These are phyloP conservation scores for Epichloe gansuensis DNA, from an alignment of 2,329 filamentous ascomycete genomes.

Conservation along the genomic window DNA sequence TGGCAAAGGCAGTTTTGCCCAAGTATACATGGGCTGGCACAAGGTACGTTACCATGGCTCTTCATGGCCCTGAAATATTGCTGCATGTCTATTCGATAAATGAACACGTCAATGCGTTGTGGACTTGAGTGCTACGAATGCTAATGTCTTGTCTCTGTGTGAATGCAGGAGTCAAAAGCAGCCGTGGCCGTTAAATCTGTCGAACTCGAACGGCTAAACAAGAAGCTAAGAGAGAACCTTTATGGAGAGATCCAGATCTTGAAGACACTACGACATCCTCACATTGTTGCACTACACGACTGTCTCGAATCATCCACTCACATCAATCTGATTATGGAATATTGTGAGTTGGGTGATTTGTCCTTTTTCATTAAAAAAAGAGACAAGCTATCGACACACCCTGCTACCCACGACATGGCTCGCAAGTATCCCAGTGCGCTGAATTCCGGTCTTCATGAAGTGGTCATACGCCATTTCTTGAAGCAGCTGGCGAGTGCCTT, in stretches of 20 bases:
- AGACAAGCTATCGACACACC: slow-evolving; percentile 64
- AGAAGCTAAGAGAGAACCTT: slow-evolving; percentile 92
- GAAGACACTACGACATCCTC: slow-evolving; percentile 83
- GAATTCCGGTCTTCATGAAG: slow-evolving; percentile 83
- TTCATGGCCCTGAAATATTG: neutral
- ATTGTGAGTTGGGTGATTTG: slow-evolving; percentile 87
- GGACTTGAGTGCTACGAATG: neutral
- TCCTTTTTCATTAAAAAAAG: slow-evolving; percentile 95
- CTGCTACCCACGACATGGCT: slow-evolving; percentile 79
- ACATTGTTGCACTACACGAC: slow-evolving; percentile 92
- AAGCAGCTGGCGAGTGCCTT: slow-evolving; percentile 90
- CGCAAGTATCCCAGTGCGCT: slow-evolving; percentile 79
- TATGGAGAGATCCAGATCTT: slow-evolving; percentile 93
- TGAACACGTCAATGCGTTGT: neutral
- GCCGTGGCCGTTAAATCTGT: slow-evolving; percentile 95
- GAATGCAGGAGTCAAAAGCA: slow-evolving; percentile 56
- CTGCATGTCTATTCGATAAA: neutral
- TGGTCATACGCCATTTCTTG: slow-evolving; percentile 89
- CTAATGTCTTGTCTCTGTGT: neutral
- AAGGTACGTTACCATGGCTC: slow-evolving; percentile 39
- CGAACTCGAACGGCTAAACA: slow-evolving; percentile 78
- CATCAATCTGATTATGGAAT: slow-evolving; percentile 98
- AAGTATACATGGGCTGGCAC: slow-evolving; percentile 79
- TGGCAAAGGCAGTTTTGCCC: slow-evolving; percentile 94
- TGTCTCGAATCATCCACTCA: slow-evolving; percentile 77